phyloP scores from a whole-genome alignment of 768 basidiomycete genomes.

The Trametes elegans region DNA sequence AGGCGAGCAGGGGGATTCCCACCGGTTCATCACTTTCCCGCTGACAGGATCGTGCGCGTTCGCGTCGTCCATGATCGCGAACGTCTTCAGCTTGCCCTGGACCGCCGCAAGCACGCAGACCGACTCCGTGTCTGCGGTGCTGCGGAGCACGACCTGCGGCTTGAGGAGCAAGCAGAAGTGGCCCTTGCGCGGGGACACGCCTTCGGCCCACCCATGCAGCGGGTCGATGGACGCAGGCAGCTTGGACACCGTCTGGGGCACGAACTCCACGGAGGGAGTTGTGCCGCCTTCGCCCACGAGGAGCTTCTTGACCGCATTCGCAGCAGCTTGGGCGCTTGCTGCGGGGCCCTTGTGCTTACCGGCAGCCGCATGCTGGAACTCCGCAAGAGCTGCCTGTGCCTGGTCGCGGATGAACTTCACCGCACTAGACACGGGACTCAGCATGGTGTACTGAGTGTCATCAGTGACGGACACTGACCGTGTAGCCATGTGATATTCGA shows the following conservation, averaged over 20 bases:
- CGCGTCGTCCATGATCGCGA: conserved; percentile 75
- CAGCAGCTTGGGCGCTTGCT: conserved; percentile 62
- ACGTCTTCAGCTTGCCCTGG: conserved; percentile 76
- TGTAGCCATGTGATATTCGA: conserved; percentile 88
- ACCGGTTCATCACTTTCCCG: conserved; percentile 86
- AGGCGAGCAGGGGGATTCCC: background rate
- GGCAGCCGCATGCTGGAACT: conserved; percentile 22
- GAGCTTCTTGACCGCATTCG: conserved; percentile 63
- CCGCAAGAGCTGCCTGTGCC: conserved; percentile 47
- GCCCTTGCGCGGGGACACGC: conserved; percentile 64
- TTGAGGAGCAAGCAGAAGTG: conserved; percentile 87
- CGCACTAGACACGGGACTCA: conserved; percentile 44
- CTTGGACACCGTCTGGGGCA: conserved; percentile 31
- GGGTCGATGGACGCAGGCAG: conserved; percentile 48
- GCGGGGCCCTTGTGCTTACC: conserved; percentile 32
- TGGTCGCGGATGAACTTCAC: conserved; percentile 89
- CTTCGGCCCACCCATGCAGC: conserved; percentile 69
- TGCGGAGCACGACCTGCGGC: conserved; percentile 82
- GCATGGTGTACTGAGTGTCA: background rate
- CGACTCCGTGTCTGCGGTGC: conserved; percentile 51
- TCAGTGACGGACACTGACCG: conserved; percentile 46
- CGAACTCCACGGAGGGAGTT: conserved; percentile 42
- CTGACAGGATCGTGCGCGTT: conserved; percentile 82
- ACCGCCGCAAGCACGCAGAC: conserved; percentile 76
- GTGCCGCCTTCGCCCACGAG: conserved; percentile 46